Conservation (phyloP, 177 flowering plant genomes). For the Vitis hybrid region DNA sequence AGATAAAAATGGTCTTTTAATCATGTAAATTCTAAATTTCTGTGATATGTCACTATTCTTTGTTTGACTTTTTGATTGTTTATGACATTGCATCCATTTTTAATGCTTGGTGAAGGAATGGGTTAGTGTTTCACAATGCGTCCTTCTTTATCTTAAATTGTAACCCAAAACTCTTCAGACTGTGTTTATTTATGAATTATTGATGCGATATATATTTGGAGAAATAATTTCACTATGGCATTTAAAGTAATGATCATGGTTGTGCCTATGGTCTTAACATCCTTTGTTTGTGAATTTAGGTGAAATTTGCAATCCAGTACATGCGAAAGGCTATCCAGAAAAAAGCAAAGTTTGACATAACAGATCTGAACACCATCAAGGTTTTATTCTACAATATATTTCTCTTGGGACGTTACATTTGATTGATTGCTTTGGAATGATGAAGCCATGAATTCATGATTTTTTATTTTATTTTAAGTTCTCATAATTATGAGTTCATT, state of each 20-base stretch:
- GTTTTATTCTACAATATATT: constrained; percentile 27
- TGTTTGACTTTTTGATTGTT: not conserved
- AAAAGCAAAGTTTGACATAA: constrained; percentile 95
- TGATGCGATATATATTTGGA: not conserved
- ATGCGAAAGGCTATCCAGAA: constrained; percentile 82
- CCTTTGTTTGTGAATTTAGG: constrained; percentile 42
- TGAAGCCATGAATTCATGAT: not conserved
- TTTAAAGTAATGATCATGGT: not conserved
- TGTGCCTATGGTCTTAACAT: not conserved
- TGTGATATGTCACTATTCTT: not conserved
- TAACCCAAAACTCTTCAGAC: not conserved
- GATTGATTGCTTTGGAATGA: not conserved
- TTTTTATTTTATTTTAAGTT: not conserved
- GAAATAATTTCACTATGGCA: not conserved
- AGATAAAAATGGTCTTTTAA: not conserved
- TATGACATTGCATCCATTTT: not conserved
- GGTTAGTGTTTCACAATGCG: not conserved
- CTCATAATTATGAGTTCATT: not conserved
- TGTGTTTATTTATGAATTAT: not conserved
- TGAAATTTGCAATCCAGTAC: constrained; percentile 88
- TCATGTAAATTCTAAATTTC: not conserved
- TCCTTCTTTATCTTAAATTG: not conserved
- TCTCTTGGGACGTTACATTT: not conserved
- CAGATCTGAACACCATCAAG: constrained; percentile 76
- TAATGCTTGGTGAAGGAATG: not conserved